Conservation (phyloP, 257 asterid genomes). For the Pogostemon cablin region DNA sequence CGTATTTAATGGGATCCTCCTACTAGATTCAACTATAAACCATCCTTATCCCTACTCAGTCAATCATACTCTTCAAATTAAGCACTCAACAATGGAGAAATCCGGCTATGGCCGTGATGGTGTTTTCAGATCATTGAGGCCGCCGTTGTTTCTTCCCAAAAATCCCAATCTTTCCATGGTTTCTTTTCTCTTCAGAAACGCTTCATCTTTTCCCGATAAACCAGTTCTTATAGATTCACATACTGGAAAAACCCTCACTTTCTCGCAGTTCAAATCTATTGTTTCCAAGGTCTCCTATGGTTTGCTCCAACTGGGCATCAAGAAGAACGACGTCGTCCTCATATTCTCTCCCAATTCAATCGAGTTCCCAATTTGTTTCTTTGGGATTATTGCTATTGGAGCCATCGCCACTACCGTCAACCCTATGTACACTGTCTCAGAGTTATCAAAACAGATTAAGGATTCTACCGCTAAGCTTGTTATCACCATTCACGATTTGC, state of each 20-base stretch:
- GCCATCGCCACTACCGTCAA: slow-evolving; percentile 88
- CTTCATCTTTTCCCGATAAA: slow-evolving; percentile 58
- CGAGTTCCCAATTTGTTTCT: slow-evolving; percentile 66
- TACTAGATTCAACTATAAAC: too few species aligned
- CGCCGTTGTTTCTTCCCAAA: slow-evolving; percentile 55
- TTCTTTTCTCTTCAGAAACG: slow-evolving; percentile 77
- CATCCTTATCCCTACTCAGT: not conserved
- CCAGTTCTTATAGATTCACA: slow-evolving; percentile 67
- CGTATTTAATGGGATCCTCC: too few species aligned
- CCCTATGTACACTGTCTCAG: slow-evolving; percentile 67
- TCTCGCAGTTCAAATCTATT: slow-evolving; percentile 57
- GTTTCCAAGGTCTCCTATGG: slow-evolving; percentile 62
- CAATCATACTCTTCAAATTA: not conserved
- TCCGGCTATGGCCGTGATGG: slow-evolving; percentile 96
- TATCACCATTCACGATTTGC: slow-evolving; percentile 65
- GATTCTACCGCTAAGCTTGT: slow-evolving; percentile 73
- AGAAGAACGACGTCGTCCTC: slow-evolving; percentile 70
- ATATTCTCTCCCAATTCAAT: slow-evolving; percentile 77
- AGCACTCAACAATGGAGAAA: slow-evolving; percentile 57
- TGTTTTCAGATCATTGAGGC: slow-evolving; percentile 71
- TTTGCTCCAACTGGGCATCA: slow-evolving; percentile 60
- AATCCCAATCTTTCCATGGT: slow-evolving; percentile 58
- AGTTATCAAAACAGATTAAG: slow-evolving; percentile 71
- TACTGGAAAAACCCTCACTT: slow-evolving; percentile 51
- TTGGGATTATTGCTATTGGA: slow-evolving; percentile 62